A percentile compares a stretch with the other conserved stretches of the same genome.
Conservation (phyloP, 129 eudicot species). For the Arctium lappa region DNA sequence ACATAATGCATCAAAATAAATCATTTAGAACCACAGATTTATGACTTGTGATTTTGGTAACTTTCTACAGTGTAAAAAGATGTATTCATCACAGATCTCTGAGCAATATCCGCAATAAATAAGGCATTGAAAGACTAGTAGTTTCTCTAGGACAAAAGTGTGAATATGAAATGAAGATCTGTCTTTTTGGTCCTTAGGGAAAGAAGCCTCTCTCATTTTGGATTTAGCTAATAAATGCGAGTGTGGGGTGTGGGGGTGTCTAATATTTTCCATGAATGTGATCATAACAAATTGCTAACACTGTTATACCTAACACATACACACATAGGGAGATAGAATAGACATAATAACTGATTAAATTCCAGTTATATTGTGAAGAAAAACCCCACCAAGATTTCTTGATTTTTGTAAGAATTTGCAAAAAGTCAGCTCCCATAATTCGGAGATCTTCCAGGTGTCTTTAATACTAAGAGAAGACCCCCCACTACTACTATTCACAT, state of each 20-base stretch:
- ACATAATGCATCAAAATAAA: background rate
- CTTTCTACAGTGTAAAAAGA: constrained; percentile 2
- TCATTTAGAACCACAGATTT: background rate
- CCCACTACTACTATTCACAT: background rate
- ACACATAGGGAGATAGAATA: background rate
- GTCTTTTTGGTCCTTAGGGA: background rate
- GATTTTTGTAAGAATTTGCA: background rate
- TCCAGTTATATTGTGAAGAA: background rate
- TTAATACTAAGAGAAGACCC: background rate
- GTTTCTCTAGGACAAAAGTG: background rate
- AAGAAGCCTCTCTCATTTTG: background rate
- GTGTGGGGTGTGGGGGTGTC: background rate
- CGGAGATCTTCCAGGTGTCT: background rate
- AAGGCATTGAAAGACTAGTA: constrained; percentile 8
- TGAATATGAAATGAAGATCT: background rate
- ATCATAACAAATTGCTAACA: constrained; percentile 2
- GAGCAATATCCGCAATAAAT: constrained; percentile 15
- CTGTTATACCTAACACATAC: background rate
- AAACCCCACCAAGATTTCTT: background rate
- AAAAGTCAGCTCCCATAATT: background rate
- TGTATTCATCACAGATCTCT: background rate
- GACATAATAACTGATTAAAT: background rate
- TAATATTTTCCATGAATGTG: constrained; percentile 11
- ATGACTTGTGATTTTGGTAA: background rate
- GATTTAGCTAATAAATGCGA: constrained; percentile 4